Base-by-base conservation (phyloP, 192 early-diverging fungal genomes). In the Coemansia asiatica region DNA sequence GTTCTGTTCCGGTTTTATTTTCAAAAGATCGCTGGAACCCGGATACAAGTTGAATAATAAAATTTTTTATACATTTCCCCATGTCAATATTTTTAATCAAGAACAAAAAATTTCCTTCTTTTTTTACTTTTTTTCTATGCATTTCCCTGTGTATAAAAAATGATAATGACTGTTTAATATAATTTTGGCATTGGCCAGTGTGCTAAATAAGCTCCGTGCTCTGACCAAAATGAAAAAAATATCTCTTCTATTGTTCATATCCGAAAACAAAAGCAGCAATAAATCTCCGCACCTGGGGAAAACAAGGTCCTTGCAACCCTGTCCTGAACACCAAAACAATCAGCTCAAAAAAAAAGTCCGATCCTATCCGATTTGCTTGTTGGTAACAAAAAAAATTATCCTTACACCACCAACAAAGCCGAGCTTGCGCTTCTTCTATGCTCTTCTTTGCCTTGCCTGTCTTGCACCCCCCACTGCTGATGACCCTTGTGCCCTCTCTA, bases 1-100 rank as follows among this genome's bases (percentile, higher is more conserved):
- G 35, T 23, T 58, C 29, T 58, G 56, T 56, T 56, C 54, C 54
- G 26, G 54, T 25, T 56, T 56, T 29, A 13, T 22, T 53, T 22
- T 25, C 21, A 56, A 29, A 1, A 29, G n/a, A 22, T 51, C 28
- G 28, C 50, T 26, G 22, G 22, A 22, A 22, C 26, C 27, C 27
- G 27, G 23, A 51, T 21, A 27, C 12, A 7, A 6, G 51, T 25
- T 27, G 51, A 51, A 23, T 8, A 1, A 51, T 51, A 21, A 8
- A 8, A 46, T 46, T 46, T 46, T 46, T n/a, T n/a, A n/a, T n/a
- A n/a, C n/a, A n/a, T 1, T 44, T 10, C 13, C 40, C 40, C 40
- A 44, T 10, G 40, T 13, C 40, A 44, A 13, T 15, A 6, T 6
- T 44, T 44, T 13, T 18, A 3, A 8, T 16, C 4, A 8, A 44